These are phyloP conservation scores for Pseudogymnoascus sp. DNA, from an alignment of 2,329 filamentous ascomycete genomes.

Conservation along the genomic window DNA sequence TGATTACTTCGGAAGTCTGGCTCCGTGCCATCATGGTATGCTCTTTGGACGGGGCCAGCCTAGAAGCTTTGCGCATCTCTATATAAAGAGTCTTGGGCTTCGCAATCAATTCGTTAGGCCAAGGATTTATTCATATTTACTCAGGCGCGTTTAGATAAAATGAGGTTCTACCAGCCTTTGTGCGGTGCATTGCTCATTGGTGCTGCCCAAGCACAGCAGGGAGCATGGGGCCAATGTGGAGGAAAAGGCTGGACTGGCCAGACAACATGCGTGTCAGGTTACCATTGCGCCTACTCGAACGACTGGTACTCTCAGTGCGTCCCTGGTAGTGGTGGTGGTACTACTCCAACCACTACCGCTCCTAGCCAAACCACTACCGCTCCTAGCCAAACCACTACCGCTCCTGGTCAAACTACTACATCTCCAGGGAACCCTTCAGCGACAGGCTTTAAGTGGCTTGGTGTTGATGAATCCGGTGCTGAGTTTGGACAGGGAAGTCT, in stretches of 20 bases:
- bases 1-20: not conserved
- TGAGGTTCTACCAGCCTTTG: not conserved
- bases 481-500: conserved; percentile 51
- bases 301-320: conserved; percentile 19
- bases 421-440: not conserved
- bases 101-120: not conserved
- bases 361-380: not conserved
- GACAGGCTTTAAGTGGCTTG: conserved; percentile 10
- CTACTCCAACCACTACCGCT: not conserved
- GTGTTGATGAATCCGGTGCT: conserved; percentile 42
- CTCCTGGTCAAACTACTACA: too few species aligned
- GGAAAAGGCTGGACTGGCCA: conserved; percentile 16
- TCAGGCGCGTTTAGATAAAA: not conserved
- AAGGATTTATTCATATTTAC: not conserved
- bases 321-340: not conserved
- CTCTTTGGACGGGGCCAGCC: not conserved
- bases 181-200: not conserved
- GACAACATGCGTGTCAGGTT: conserved; percentile 15
- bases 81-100: not conserved
- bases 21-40: not conserved
- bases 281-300: conserved; percentile 15
- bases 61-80: not conserved
- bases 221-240: conserved; percentile 15
- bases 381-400: too few species aligned
- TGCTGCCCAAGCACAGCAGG: conserved; percentile 9